phyloP scores from a whole-genome alignment of 2,329 filamentous ascomycete species.

The Fusarium burgessii region DNA sequence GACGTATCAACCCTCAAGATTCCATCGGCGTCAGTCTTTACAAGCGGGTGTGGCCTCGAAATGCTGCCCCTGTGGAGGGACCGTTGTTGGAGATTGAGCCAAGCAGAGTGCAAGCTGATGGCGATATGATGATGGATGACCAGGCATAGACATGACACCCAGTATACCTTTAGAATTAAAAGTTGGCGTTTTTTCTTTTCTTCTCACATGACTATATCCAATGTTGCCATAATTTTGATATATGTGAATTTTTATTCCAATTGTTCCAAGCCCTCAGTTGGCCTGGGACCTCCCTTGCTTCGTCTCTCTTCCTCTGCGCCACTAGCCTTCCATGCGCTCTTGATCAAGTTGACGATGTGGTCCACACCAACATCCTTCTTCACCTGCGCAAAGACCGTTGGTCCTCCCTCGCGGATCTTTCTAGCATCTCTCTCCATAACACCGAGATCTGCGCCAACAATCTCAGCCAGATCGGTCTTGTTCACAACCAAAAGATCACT shows the following conservation, averaged over 20 bases:
- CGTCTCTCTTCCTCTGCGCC: constrained; percentile 76
- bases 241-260: constrained; percentile 46
- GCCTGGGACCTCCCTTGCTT: constrained; percentile 66
- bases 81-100: constrained; percentile 55
- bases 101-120: constrained; percentile 37
- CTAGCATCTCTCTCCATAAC: constrained; percentile 96
- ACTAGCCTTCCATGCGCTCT: constrained; percentile 92
- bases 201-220: constrained; percentile 15
- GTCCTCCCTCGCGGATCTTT: constrained; percentile 95
- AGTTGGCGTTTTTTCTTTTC: constrained; percentile 43
- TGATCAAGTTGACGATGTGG: constrained; percentile 87
- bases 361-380: constrained; percentile 89
- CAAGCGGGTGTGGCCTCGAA: constrained; percentile 85
- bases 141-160: constrained; percentile 46
- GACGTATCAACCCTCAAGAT: constrained; percentile 94
- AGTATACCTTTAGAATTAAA: constrained; percentile 48
- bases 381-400: constrained; percentile 97
- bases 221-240: neutral
- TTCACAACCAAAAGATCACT: constrained; percentile 94
- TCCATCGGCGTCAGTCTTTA: constrained; percentile 91
- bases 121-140: constrained; percentile 54
- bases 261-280: constrained; percentile 67
- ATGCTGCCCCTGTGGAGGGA: constrained; percentile 63
- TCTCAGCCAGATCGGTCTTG: constrained; percentile 94
- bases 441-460: constrained; percentile 87